A percentile compares a stretch with the other conserved stretches of the same genome.
phyloP scores from a whole-genome alignment of 257 asterid genomes.

The Przewalskia tangutica region DNA sequence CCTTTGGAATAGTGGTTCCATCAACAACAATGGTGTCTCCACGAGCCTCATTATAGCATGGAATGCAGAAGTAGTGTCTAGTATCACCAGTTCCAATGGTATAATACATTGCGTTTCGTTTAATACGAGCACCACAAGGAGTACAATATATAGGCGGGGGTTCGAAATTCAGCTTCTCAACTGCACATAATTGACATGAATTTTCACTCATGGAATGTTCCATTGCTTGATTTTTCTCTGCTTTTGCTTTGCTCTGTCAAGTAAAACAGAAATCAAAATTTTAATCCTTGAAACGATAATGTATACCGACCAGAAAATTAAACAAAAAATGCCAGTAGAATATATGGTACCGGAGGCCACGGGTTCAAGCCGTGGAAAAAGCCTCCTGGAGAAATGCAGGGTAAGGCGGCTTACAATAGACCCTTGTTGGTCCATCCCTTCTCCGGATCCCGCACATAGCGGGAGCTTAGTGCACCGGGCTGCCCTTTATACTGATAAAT shows the following conservation, averaged over 20 bases:
- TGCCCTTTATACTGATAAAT: no score
- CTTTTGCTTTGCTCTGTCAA: slow-evolving; percentile 85
- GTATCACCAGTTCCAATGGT: slow-evolving; percentile 90
- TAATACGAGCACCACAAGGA: slow-evolving; percentile 90
- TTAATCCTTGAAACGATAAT: background rate
- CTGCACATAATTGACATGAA: slow-evolving; percentile 98
- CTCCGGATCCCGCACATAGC: no score
- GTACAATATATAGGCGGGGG: slow-evolving; percentile 95
- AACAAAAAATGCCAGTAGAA: background rate
- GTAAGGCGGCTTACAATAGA: no score
- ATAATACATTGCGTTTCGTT: slow-evolving; percentile 89
- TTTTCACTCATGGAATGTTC: slow-evolving; percentile 85
- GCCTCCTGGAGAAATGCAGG: no score
- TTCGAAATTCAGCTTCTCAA: slow-evolving; percentile 92
- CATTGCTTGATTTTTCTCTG: slow-evolving; percentile 90
- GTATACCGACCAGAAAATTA: background rate
- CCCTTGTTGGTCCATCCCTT: no score
- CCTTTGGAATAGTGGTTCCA: slow-evolving; percentile 58
- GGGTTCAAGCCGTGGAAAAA: no score
- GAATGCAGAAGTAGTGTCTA: slow-evolving; percentile 82
- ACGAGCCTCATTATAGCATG: slow-evolving; percentile 82
- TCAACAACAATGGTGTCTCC: slow-evolving; percentile 79
- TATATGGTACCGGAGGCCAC: background rate
- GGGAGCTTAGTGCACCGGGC: no score
- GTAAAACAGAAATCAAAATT: slow-evolving; percentile 1